Conservation (phyloP, 805 yeast genomes). For the Candida glaebosa region DNA sequence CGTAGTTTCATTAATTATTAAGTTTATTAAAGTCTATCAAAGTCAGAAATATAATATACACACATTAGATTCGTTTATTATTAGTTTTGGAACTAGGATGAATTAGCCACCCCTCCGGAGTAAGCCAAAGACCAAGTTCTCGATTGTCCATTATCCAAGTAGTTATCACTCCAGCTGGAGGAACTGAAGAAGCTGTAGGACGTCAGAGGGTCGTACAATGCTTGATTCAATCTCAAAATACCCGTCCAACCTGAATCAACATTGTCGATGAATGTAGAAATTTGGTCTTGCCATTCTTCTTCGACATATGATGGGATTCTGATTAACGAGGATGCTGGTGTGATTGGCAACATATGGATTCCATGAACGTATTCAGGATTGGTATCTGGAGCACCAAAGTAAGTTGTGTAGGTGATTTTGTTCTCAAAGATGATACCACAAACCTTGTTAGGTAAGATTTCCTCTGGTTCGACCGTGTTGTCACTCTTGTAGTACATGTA, state of each 20-base stretch:
- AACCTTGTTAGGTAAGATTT: slow-evolving; percentile 58
- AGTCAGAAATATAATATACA: slow-evolving; percentile 4
- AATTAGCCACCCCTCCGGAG: slow-evolving; percentile 45
- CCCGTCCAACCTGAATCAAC: slow-evolving; percentile 71
- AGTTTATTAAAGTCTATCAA: slow-evolving; percentile 1
- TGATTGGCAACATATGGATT: slow-evolving; percentile 73
- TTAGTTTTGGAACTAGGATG: slow-evolving; percentile 8
- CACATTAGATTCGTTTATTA: slow-evolving; percentile 1
- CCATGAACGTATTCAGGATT: slow-evolving; percentile 64
- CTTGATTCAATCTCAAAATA: slow-evolving; percentile 69
- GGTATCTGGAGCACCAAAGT: slow-evolving; percentile 50
- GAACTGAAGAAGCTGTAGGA: slow-evolving; percentile 59
- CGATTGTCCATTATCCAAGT: slow-evolving; percentile 61
- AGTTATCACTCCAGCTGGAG: slow-evolving; percentile 19
- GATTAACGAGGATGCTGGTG: slow-evolving; percentile 63
- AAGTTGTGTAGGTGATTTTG: slow-evolving; percentile 69
- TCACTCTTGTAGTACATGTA: slow-evolving; percentile 52
- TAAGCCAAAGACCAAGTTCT: slow-evolving; percentile 60
- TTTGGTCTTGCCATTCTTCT: slow-evolving; percentile 60
- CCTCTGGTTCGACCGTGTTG: slow-evolving; percentile 52
- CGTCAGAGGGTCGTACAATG: slow-evolving; percentile 62
- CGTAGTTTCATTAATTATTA: background rate
- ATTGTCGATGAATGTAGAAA: slow-evolving; percentile 40
- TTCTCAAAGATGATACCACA: slow-evolving; percentile 73
- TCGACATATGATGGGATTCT: slow-evolving; percentile 51